Evolutionary conservation across 345 rosid genomes (phyloP), one percentile per base, ranked within the genome.

Genomic region (Euphorbia peplus): DNA sequence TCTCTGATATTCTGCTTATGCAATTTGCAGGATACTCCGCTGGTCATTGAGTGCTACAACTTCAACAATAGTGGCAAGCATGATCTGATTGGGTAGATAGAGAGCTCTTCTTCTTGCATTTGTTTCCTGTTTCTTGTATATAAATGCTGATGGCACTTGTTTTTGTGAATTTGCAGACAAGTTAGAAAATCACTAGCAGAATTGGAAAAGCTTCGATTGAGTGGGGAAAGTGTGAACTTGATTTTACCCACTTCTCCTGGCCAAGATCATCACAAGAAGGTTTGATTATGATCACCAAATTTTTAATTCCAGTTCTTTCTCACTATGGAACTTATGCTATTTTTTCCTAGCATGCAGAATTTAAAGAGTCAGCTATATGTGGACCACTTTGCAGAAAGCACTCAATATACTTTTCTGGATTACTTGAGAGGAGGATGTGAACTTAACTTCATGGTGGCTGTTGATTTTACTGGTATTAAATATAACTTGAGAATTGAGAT

Each of bases 381-480:
- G 62, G 95, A 89, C 67, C 85, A 78, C 69, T 87, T 82, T 73
- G 81, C 85, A 25, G 96, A 90, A 78, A 85, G 86, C 51, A 75
- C 75, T 61, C 88, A 86, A 73, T 73, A 82, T 67, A 85, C 96
- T 50, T 93, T 93, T 79, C 81, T 93, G 64, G 98, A 93, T 68
- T 93, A 90, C 83, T 70, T 90, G 83, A 84, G 82, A 30, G 87
- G 76, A 42, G 98, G 98, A 67, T 93, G 82, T 46, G 95, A 93
- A 75, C 78, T 93, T 67, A 90, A 88, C 81, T 90, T 90, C 86
- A 93, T 93, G 97, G 91, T 89, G 69, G 98, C 98, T 62, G 73
- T 93, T 72, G 98, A 93, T 84, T 93, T 89, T 78, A 93, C 98
- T 1, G 98, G 98, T 93, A 78, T 58, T 50, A 8, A 50, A 51